Evolutionary conservation across 2,329 filamentous ascomycete species (phyloP), one percentile per base, ranked within the genome.

Genomic region (Stachybotrys chlorohalonatus): DNA sequence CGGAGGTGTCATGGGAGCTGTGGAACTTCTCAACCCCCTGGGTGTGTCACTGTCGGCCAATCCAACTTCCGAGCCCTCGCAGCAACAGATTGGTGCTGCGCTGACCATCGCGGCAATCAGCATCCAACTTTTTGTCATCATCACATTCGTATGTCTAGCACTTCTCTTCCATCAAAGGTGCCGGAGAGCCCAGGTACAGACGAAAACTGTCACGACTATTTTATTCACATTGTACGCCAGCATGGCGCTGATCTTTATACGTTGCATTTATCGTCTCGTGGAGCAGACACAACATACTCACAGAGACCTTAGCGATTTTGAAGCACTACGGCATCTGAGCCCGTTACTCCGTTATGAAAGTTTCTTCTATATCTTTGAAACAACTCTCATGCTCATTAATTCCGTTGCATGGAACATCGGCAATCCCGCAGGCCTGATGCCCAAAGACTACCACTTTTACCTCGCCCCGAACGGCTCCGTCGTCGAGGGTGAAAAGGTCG

Each of bases 351-450:
- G 76, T 11, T 77, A 81, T 57, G 79, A 83, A 64, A 78, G 72
- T 71, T 82, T 74, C 62, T 83, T 82, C 58, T 81, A 76, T 61
- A 69, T 82, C 46, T 82, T 82, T 56, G 79, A 83, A 66, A 75
- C 73, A 0, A 60, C 61, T 0, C 63, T 80, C 31, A 82, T 82
- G 80, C 60, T 81, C 1, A 45, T 62, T 46, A 82, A 82, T 60
- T 70, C 70, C 6, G 63, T 71, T 16, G 58, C 82, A 54, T 69
- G 78, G 64, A 82, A 80, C 56, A 47, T 70, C 2, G 66, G 73
- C n/a, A 75, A 81, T 57, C 78, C 79, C 15, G 70, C 78, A 30
- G 67, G 68, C 24, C 79, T 67, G 58, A 62, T 83, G 15, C 80
- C 80, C 0, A 60, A 67, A 55, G 70, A 70, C 54, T 70, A 73